phyloP scores from a whole-genome alignment of 2,329 filamentous ascomycete genomes.

The Fusarium burgessii region DNA sequence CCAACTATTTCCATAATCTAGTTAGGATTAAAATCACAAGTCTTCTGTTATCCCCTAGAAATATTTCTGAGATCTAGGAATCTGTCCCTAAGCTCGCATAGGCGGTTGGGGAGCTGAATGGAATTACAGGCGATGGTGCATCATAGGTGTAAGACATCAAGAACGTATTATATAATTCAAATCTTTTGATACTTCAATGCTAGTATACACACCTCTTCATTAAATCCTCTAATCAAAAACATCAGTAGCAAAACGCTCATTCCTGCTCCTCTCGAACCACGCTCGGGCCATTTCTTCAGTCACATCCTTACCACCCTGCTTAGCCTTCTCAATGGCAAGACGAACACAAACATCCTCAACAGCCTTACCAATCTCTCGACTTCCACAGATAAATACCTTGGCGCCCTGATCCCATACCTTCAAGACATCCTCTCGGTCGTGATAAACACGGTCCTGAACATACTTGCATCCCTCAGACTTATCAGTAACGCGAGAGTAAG shows the following conservation, averaged over 20 bases:
- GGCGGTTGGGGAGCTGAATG: too few relatives aligned
- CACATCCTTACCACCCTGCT: constrained; percentile 45
- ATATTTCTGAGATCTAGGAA: too few relatives aligned
- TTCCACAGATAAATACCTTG: constrained; percentile 75
- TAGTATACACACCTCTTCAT: background rate
- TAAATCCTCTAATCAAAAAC: constrained; percentile 64
- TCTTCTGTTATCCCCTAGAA: too few relatives aligned
- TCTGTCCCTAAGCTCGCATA: too few relatives aligned
- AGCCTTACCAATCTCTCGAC: constrained; percentile 61
- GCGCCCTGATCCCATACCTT: constrained; percentile 59
- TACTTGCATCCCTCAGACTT: constrained; percentile 61
- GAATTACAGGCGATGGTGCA: too few relatives aligned
- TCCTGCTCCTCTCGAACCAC: constrained; percentile 64
- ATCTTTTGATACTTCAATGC: background rate
- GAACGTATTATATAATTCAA: too few relatives aligned
- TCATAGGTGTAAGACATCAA: background rate
- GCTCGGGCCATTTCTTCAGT: constrained; percentile 54
- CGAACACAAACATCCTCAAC: constrained; percentile 56
- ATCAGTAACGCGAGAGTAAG: constrained; percentile 60
- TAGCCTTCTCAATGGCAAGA: constrained; percentile 51
- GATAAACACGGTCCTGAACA: constrained; percentile 59
- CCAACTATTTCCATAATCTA: too few relatives aligned
- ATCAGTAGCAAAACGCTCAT: constrained; percentile 69
- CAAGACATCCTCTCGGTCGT: constrained; percentile 52
- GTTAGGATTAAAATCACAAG: too few relatives aligned